Evolutionary conservation across 179 eudicot species (phyloP).

Genomic region (Beta lomatogona): DNA sequence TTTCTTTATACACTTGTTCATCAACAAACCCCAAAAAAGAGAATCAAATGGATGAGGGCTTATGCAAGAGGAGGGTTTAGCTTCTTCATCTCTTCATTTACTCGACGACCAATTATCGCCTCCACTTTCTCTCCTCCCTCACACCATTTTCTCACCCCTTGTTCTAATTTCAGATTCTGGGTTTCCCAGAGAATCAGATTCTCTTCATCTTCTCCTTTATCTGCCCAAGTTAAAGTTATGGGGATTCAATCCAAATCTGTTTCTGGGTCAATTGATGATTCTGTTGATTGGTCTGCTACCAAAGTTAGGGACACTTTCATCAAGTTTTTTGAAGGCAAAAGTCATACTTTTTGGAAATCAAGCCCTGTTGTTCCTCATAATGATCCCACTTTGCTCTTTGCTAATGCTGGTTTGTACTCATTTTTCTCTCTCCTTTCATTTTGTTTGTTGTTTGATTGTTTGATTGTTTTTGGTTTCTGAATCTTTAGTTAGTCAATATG

Average conservation of each 20-base stretch:
- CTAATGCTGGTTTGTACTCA: conserved; percentile 76
- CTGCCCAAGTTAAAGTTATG: conserved; percentile 25
- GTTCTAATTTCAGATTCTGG: background rate
- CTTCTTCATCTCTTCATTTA: background rate
- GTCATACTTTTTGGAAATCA: conserved; percentile 70
- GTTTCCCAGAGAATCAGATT: background rate
- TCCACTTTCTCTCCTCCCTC: conserved; percentile 7
- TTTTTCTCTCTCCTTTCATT: too few relatives aligned
- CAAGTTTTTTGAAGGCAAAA: conserved; percentile 57
- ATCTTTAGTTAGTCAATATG: background rate
- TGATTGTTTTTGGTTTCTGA: background rate
- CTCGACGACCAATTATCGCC: background rate
- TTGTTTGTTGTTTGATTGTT: background rate
- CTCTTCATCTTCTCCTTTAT: background rate
- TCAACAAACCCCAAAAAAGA: background rate
- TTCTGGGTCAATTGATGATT: conserved; percentile 11
- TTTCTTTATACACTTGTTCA: background rate
- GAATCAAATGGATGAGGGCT: conserved; percentile 33
- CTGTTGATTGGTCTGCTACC: conserved; percentile 70
- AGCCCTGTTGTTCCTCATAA: conserved; percentile 95
- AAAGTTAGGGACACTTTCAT: conserved; percentile 63
- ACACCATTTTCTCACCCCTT: background rate
- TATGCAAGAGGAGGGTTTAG: conserved; percentile 30
- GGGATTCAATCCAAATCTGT: conserved; percentile 22
- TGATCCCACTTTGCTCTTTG: conserved; percentile 95